A percentile compares a stretch with the other conserved stretches of the same genome.
Evolutionary conservation across 208 protist species (phyloP).

Genomic region (Hexamita inflata): DNA sequence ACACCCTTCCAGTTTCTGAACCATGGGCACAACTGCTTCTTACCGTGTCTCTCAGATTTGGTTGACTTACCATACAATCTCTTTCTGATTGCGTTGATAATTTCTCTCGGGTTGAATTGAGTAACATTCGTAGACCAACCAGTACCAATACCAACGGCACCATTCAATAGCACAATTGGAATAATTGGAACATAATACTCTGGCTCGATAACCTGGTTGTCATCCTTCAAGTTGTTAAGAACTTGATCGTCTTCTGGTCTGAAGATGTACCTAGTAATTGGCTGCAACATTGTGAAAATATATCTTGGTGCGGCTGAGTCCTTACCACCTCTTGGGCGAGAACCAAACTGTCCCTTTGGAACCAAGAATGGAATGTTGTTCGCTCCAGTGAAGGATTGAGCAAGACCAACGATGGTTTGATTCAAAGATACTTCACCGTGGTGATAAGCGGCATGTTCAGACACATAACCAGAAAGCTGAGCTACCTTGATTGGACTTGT

Average conservation of each 20-base stretch:
- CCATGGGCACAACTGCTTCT: slow-evolving; percentile 74
- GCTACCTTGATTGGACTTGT: slow-evolving; percentile 79
- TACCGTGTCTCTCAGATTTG: slow-evolving; percentile 74
- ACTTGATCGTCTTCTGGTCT: slow-evolving; percentile 69
- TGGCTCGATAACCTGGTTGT: slow-evolving; percentile 93
- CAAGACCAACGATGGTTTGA: slow-evolving; percentile 93
- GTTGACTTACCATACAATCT: slow-evolving; percentile 62
- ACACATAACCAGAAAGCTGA: slow-evolving; percentile 95
- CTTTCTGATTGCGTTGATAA: slow-evolving; percentile 68
- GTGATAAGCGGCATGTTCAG: slow-evolving; percentile 96
- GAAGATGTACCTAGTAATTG: slow-evolving; percentile 75
- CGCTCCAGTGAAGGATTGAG: slow-evolving; percentile 68
- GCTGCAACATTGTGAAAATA: slow-evolving; percentile 88
- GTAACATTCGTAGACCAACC: slow-evolving; percentile 92
- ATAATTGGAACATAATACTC: slow-evolving; percentile 93
- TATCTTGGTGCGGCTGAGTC: slow-evolving; percentile 91
- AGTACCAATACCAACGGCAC: slow-evolving; percentile 92
- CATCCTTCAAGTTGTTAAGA: slow-evolving; percentile 90
- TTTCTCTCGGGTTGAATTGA: slow-evolving; percentile 85
- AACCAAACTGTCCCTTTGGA: slow-evolving; percentile 95
- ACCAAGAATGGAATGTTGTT: slow-evolving; percentile 97
- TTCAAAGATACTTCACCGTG: slow-evolving; percentile 91
- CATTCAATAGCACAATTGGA: slow-evolving; percentile 96
- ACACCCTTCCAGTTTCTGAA: slow-evolving; percentile 51
- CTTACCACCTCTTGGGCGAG: slow-evolving; percentile 82